Evolutionary conservation across 2,329 filamentous ascomycete species (phyloP), one percentile per base, ranked within the genome.

Genomic region (Harringtonia aguacate): DNA sequence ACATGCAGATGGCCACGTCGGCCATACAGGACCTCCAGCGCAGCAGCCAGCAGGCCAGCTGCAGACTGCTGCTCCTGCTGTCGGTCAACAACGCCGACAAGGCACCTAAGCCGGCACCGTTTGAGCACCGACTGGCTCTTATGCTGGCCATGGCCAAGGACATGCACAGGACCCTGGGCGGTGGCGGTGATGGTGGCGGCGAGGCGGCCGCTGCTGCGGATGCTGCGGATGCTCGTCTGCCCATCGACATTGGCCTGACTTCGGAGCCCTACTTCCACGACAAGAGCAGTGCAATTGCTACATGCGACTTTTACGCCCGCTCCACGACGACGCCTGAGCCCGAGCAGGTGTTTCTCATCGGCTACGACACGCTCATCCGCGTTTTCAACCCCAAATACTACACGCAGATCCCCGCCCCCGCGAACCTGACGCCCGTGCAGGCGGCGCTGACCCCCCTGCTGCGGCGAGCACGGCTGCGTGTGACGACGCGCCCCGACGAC

Each of bases 351-450:
- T 85, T 85, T 54, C 72, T 89, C 3, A 74, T 78, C 2, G 86
- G 86, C 24, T 90, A 79, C 57, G 85, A 90, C 54, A 90, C 85
- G 0, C 63, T 89, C 8, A 76, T 83, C 15, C 74, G 85, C 18
- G 77, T 90, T 42, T 75, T 85, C 43, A 68, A 84, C 39, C 73
- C 81, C 1, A 85, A 83, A 57, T 90, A 90, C 61, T 86, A 87
- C 36, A 57, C 6, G 12, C n/a, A 39, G 4, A 33, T 36, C 1
- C 29, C 18, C 20, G 38, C 1, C 22, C 20, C 20, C 43, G 4
- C 13, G 27, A 3, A 41, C 9, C 42, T 38, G 41, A 52, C 52
- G n/a, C 66, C 56, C 53, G 74, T 82, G 49, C 66, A 75, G 13
- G 61, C 59, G 0, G 73, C 75, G 0, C 65, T 90, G 3, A 64